phyloP scores from a whole-genome alignment of 2,329 filamentous ascomycete genomes.

The Monosporascus ibericus region DNA sequence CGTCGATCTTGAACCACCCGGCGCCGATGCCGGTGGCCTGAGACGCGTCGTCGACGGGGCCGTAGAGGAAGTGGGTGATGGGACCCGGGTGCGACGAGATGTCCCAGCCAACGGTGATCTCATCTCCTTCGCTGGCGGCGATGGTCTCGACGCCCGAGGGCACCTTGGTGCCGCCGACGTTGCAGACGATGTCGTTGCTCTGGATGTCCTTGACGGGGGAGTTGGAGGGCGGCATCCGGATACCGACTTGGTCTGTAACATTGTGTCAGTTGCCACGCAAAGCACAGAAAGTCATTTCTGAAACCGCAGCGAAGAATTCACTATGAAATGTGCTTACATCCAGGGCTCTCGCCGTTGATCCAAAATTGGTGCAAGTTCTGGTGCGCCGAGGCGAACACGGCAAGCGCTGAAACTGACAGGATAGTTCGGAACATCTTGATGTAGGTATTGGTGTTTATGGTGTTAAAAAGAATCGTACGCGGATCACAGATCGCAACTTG shows the following conservation, averaged over 20 bases:
- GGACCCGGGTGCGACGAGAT: conserved; percentile 30
- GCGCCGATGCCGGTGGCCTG: conserved; percentile 48
- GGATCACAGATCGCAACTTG: background rate
- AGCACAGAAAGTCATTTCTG: too few relatives aligned
- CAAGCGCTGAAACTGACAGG: conserved; percentile 14
- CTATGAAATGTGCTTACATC: conserved; percentile 6
- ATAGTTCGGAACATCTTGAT: conserved; percentile 21
- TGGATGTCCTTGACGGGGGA: conserved; percentile 20
- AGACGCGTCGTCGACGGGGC: conserved; percentile 55
- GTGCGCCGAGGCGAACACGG: conserved; percentile 26
- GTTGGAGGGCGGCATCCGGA: conserved; percentile 22
- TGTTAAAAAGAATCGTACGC: background rate
- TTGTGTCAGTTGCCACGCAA: too few relatives aligned
- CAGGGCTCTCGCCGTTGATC: conserved; percentile 30
- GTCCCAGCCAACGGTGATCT: conserved; percentile 33
- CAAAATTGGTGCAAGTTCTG: conserved; percentile 36
- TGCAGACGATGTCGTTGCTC: conserved; percentile 21
- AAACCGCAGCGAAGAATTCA: too few relatives aligned
- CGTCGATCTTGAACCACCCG: conserved; percentile 24
- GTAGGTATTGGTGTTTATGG: background rate
- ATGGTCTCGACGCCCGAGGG: conserved; percentile 23
- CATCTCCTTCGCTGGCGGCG: conserved; percentile 25
- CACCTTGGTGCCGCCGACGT: conserved; percentile 17
- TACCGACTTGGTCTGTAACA: conserved; percentile 19
- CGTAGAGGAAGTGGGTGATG: conserved; percentile 27